Conservation (phyloP, 78 protist genomes). For the Dictyostelium discoideum region DNA sequence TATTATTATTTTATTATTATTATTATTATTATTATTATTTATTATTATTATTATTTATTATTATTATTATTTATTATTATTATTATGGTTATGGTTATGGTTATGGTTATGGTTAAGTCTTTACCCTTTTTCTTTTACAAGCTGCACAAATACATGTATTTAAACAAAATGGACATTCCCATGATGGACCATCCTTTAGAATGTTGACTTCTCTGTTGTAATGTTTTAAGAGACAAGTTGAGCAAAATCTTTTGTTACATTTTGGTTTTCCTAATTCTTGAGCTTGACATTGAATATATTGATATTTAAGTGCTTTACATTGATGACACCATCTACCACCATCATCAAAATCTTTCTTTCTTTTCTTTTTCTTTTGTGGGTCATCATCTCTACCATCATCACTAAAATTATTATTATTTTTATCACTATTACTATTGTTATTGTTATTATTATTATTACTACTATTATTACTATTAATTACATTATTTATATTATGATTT, state of each 20-base stretch:
- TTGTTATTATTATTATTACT: neutral
- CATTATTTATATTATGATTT: neutral
- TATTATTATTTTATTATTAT: neutral
- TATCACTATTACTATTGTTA: neutral
- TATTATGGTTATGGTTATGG: neutral
- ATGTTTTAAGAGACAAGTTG: slow-evolving; percentile 59
- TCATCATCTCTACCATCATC: neutral
- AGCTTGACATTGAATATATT: slow-evolving; percentile 75
- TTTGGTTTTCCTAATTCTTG: slow-evolving; percentile 35
- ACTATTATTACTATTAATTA: neutral
- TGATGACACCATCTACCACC: slow-evolving; percentile 81
- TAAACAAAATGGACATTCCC: slow-evolving; percentile 70
- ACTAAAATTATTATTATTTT: neutral
- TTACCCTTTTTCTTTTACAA: slow-evolving; percentile 79
- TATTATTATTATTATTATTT: neutral
- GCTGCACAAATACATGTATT: slow-evolving; percentile 73
- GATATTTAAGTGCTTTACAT: slow-evolving; percentile 70
- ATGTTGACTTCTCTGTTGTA: slow-evolving; percentile 41
- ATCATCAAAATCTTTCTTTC: slow-evolving; percentile 54
- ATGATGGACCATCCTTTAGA: slow-evolving; percentile 14
- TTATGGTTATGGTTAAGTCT: neutral
- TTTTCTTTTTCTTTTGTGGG: slow-evolving; percentile 30
- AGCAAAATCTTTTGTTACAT: slow-evolving; percentile 74
- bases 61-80: neutral
- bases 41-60: neutral